A percentile compares a stretch with the other conserved stretches of the same genome.
Conservation (phyloP, 2,329 filamentous ascomycete genomes). For the Thermothelomyces thermophilus region DNA sequence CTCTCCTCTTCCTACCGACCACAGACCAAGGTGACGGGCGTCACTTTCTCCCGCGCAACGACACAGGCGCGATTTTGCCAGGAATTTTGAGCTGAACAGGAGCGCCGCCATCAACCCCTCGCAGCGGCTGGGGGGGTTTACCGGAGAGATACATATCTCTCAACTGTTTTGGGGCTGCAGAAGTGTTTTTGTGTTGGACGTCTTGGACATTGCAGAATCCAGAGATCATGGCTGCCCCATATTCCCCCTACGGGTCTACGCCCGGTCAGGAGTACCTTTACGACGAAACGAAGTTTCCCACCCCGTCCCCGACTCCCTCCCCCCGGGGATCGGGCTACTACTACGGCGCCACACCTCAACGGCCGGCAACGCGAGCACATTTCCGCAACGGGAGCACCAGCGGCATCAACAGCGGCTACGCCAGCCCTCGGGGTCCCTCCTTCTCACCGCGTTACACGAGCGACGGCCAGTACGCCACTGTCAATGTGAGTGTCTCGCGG, state of each 20-base stretch:
- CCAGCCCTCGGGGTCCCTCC: conserved; percentile 35
- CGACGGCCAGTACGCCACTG: conserved; percentile 57
- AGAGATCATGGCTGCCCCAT: conserved; percentile 37
- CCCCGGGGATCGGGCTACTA: conserved; percentile 45
- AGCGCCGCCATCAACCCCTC: conserved; percentile 17
- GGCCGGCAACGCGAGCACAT: conserved; percentile 49
- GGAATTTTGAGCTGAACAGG: conserved; percentile 15
- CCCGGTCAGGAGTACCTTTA: conserved; percentile 46
- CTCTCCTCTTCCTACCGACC: conserved; percentile 52
- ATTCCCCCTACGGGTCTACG: conserved; percentile 40
- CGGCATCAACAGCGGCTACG: conserved; percentile 29
- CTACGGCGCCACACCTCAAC: conserved; percentile 43
- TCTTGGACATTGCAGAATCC: conserved; percentile 31
- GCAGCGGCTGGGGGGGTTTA: conserved; percentile 19
- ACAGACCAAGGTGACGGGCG: conserved; percentile 56
- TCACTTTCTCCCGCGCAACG: conserved; percentile 42
- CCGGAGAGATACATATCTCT: conserved; percentile 6
- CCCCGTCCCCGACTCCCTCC: conserved; percentile 51
- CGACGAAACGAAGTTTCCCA: conserved; percentile 43
- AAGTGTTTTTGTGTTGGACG: conserved; percentile 21
- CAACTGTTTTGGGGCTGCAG: conserved; percentile 5
- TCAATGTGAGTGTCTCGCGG: conserved; percentile 56
- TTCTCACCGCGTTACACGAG: conserved; percentile 58
- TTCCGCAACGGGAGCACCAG: conserved; percentile 39
- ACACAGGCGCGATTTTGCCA: conserved; percentile 37